Conservation (phyloP, 148 eudicot species). For the Chenopodium berlandieri region DNA sequence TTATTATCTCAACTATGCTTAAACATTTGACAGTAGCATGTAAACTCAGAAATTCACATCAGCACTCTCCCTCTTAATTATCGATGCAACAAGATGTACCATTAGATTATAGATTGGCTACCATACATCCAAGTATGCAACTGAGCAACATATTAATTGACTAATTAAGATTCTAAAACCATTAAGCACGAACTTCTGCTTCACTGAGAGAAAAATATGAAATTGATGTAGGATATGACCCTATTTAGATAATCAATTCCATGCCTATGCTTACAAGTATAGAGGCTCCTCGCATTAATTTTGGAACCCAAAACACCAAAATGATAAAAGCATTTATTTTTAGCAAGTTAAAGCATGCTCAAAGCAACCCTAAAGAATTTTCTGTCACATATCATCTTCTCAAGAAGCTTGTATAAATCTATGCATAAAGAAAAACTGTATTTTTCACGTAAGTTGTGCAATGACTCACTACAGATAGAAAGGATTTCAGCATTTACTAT, state of each 20-base stretch:
- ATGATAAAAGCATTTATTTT: neutral
- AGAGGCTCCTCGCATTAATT: neutral
- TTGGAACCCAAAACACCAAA: neutral
- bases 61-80: neutral
- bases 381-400: neutral
- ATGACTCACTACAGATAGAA: neutral
- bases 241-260: neutral
- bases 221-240: neutral
- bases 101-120: neutral
- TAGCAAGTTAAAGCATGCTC: conserved; percentile 5
- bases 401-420: neutral
- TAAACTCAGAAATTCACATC: conserved; percentile 1
- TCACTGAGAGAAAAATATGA: neutral
- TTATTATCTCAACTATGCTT: conserved; percentile 1
- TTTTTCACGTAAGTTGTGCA: conserved; percentile 1
- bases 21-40: conserved; percentile 6
- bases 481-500: neutral
- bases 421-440: neutral
- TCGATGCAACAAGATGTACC: conserved; percentile 2
- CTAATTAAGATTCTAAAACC: neutral
- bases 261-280: conserved; percentile 5
- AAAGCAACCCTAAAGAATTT: neutral
- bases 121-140: neutral
- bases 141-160: conserved; percentile 1
- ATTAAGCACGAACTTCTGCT: neutral